Conservation (phyloP, 805 yeast species). For the Myxozyma kluyveri region DNA sequence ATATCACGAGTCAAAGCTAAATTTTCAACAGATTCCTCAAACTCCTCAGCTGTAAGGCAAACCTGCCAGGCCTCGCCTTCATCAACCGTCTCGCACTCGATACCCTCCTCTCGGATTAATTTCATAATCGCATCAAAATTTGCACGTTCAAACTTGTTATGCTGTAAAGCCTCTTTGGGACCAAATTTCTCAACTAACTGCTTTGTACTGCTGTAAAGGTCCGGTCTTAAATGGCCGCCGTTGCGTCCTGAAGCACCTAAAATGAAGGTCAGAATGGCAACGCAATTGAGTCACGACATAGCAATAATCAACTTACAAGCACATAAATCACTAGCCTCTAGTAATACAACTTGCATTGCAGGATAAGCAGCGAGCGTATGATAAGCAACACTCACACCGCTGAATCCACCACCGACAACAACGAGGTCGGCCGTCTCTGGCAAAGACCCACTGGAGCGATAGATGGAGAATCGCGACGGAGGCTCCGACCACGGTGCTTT, state of each 20-base stretch:
- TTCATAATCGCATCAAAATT: slow-evolving; percentile 40
- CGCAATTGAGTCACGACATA: background rate
- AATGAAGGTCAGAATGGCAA: background rate
- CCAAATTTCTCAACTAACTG: slow-evolving; percentile 29
- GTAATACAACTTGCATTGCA: slow-evolving; percentile 36
- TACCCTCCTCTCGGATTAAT: slow-evolving; percentile 37
- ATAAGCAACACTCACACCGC: slow-evolving; percentile 46
- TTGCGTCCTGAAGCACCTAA: slow-evolving; percentile 48
- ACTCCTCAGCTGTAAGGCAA: slow-evolving; percentile 25
- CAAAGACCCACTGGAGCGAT: slow-evolving; percentile 27
- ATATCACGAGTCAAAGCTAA: slow-evolving; percentile 15
- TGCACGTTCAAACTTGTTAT: slow-evolving; percentile 42
- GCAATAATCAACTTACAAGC: slow-evolving; percentile 35
- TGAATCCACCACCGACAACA: slow-evolving; percentile 48
- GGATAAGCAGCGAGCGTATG: slow-evolving; percentile 35
- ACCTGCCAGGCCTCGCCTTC: slow-evolving; percentile 39
- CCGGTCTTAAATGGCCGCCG: slow-evolving; percentile 51
- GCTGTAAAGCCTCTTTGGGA: slow-evolving; percentile 39
- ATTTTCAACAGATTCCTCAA: slow-evolving; percentile 20
- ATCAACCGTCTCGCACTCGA: slow-evolving; percentile 44
- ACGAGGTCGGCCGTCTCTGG: slow-evolving; percentile 44
- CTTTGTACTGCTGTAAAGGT: slow-evolving; percentile 19
- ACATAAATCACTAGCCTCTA: slow-evolving; percentile 46
- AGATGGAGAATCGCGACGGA: slow-evolving; percentile 11
- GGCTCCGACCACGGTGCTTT: slow-evolving; percentile 23